Conservation (phyloP, 1,284 basidiomycete species). For the Pseudozyma hubeiensis region DNA sequence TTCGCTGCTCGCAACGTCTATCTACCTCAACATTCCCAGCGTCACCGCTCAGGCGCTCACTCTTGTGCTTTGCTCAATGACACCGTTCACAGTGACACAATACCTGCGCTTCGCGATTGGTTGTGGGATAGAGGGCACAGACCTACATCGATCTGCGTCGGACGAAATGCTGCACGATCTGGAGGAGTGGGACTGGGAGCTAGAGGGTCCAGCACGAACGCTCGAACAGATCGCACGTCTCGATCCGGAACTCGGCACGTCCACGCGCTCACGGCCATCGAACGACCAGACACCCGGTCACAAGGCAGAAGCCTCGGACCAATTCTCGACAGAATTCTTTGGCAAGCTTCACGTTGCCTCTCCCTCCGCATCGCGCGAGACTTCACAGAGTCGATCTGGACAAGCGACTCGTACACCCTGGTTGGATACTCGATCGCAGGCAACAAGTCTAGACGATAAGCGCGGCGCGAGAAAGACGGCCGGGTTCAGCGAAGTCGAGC, state of each 20-base stretch:
- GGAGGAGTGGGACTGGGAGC: conserved; percentile 69
- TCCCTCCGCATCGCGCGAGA: conserved; percentile 3
- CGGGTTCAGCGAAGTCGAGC: conserved; percentile 26
- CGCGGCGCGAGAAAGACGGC: conserved; percentile 27
- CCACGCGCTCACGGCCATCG: background rate
- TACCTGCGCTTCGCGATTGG: conserved; percentile 89
- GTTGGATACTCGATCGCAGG: background rate
- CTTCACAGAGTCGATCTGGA: background rate
- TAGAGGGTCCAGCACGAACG: conserved; percentile 72
- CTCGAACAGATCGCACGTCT: conserved; percentile 39
- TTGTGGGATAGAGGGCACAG: conserved; percentile 74
- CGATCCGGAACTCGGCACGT: conserved; percentile 10
- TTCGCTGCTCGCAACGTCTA: conserved; percentile 84
- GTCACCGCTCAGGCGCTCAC: conserved; percentile 80
- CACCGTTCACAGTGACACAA: conserved; percentile 80
- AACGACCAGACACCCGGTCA: background rate
- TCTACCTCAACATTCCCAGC: conserved; percentile 85
- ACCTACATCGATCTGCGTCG: conserved; percentile 33
- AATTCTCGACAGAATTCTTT: conserved; percentile 52
- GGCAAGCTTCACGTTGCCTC: conserved; percentile 18
- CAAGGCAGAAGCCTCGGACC: conserved; percentile 38
- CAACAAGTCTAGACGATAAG: conserved; percentile 15
- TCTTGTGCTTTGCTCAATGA: conserved; percentile 79
- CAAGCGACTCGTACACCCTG: background rate
- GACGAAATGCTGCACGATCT: conserved; percentile 40